Evolutionary conservation across 163 green algal genomes (phyloP).

Genomic region (Smithsoniella earleae): DNA sequence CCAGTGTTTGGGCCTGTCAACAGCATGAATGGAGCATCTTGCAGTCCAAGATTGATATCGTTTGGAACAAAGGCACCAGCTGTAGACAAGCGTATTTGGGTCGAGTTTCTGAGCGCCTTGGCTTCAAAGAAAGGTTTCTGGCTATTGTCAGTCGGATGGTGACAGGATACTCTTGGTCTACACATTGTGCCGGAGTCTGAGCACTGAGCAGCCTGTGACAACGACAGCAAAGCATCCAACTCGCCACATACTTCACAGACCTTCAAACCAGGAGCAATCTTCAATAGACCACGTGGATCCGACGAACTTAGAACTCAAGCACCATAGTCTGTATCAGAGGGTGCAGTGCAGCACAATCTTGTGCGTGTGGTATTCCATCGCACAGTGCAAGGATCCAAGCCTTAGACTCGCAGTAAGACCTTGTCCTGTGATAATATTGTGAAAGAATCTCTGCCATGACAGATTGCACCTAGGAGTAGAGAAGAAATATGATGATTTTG

Average conservation of each 20-base stretch:
- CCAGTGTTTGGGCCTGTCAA: slow-evolving; percentile 92
- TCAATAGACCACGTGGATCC: no score
- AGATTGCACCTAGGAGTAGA: no score
- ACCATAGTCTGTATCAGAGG: no score
- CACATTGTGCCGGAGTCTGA: slow-evolving; percentile 69
- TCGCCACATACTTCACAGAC: slow-evolving; percentile 39
- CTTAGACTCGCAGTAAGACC: not conserved
- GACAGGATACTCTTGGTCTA: slow-evolving; percentile 43
- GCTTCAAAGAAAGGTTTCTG: slow-evolving; percentile 57
- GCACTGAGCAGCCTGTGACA: slow-evolving; percentile 62
- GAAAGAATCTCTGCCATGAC: no score
- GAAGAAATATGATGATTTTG: no score
- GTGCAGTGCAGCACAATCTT: not conserved
- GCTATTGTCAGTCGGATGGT: not conserved
- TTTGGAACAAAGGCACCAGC: slow-evolving; percentile 87
- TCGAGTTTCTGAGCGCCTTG: slow-evolving; percentile 67
- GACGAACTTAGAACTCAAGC: no score
- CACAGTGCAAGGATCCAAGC: not conserved
- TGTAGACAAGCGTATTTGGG: slow-evolving; percentile 33
- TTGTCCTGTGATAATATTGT: no score
- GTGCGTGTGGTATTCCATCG: not conserved
- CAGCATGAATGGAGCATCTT: slow-evolving; percentile 57
- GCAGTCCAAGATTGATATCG: slow-evolving; percentile 70
- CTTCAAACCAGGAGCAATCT: no score
- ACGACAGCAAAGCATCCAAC: slow-evolving; percentile 81